Evolutionary conservation across 2,329 filamentous ascomycete species (phyloP).

Genomic region (Penicillium sp.): DNA sequence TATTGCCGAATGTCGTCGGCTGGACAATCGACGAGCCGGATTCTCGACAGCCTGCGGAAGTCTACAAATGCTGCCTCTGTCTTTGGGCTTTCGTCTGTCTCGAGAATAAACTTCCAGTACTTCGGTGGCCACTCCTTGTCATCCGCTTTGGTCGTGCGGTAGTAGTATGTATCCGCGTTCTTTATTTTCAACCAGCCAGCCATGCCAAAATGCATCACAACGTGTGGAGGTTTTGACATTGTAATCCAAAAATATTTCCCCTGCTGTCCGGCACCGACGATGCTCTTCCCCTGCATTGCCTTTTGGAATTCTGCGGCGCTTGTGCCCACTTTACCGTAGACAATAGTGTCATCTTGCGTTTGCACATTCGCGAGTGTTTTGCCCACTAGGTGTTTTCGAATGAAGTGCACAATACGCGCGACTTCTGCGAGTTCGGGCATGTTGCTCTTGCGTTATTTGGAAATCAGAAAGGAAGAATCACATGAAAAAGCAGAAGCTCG

Average conservation of each 20-base stretch:
- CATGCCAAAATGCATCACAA: constrained; percentile 82
- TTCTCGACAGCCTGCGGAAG: constrained; percentile 69
- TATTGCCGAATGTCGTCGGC: constrained; percentile 70
- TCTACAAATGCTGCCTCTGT: constrained; percentile 78
- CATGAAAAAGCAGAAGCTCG: background rate
- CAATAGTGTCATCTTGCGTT: constrained; percentile 73
- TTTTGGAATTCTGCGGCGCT: constrained; percentile 69
- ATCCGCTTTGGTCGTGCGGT: constrained; percentile 60
- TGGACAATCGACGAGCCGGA: constrained; percentile 77
- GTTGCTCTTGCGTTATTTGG: background rate
- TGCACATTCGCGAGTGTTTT: constrained; percentile 69
- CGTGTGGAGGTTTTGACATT: constrained; percentile 73
- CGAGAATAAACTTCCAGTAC: constrained; percentile 80
- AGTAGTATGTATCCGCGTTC: constrained; percentile 72
- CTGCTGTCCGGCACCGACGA: constrained; percentile 70
- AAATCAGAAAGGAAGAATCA: background rate
- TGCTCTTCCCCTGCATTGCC: constrained; percentile 70
- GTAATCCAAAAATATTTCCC: constrained; percentile 97
- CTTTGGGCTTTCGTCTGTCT: constrained; percentile 59
- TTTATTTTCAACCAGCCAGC: constrained; percentile 84
- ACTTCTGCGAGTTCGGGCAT: constrained; percentile 60
- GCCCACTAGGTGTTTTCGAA: constrained; percentile 77
- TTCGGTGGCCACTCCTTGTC: constrained; percentile 78
- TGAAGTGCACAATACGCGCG: constrained; percentile 78
- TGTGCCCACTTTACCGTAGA: constrained; percentile 89